Percentiles rank a stretch among this genome's conserved stretches.
Evolutionary conservation across 768 basidiomycete species (phyloP).

Genomic region (Punctularia strigosozonata): DNA sequence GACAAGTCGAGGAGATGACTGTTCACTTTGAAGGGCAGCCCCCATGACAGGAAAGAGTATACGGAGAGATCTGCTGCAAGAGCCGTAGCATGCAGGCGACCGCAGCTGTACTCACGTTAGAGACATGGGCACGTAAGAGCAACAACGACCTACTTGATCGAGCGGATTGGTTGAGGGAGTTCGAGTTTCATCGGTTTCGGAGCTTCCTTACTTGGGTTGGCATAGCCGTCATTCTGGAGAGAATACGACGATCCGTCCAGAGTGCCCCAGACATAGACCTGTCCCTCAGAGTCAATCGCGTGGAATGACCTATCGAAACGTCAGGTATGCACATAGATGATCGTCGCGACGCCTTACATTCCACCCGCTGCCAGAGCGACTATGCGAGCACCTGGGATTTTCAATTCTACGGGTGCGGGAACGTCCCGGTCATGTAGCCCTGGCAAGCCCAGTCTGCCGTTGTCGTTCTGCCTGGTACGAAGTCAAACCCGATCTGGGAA

Average conservation of each 20-base stretch:
- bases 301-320: slow-evolving; percentile 62
- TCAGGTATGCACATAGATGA: slow-evolving; percentile 2
- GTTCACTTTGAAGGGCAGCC: slow-evolving; percentile 55
- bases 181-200: slow-evolving; percentile 42
- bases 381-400: slow-evolving; percentile 47
- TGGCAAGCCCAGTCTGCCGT: slow-evolving; percentile 54
- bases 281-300: slow-evolving; percentile 66
- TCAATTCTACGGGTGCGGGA: slow-evolving; percentile 55
- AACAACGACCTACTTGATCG: slow-evolving; percentile 41
- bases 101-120: slow-evolving; percentile 41
- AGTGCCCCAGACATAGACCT: slow-evolving; percentile 72
- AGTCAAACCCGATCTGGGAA: slow-evolving; percentile 2
- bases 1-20: slow-evolving; percentile 26
- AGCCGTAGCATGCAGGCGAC: slow-evolving; percentile 58
- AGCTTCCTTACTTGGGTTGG: slow-evolving; percentile 38
- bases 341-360: slow-evolving; percentile 37
- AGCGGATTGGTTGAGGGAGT: slow-evolving; percentile 46
- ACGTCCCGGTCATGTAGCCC: slow-evolving; percentile 26
- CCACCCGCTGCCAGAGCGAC: slow-evolving; percentile 73
- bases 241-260: slow-evolving; percentile 35
- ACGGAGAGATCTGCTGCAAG: slow-evolving; percentile 48
- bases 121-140: slow-evolving; percentile 1
- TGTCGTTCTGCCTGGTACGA: slow-evolving; percentile 37
- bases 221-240: slow-evolving; percentile 42
- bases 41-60: slow-evolving; percentile 74